Evolutionary conservation across 2,329 filamentous ascomycete species (phyloP), one percentile per base, ranked within the genome.

Genomic region (Venturia carpophila): DNA sequence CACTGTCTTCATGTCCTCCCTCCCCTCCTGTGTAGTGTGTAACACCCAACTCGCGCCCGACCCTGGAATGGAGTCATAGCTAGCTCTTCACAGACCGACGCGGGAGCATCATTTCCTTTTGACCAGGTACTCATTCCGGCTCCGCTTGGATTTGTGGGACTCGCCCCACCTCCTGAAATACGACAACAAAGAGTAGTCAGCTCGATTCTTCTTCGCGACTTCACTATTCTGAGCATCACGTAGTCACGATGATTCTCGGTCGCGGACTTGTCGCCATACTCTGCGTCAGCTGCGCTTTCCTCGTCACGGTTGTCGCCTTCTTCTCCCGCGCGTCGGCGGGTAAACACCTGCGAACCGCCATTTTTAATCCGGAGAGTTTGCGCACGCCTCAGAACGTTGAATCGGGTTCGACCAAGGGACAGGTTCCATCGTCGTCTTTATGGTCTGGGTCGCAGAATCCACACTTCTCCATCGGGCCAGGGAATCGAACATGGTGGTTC

Each of bases 401-500:
- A 61, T 37, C 58, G 19, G 19, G 0, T 21, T 42, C 24, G 5
- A 10, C 41, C n/a, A 21, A 30, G 19, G 42, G 15, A 10, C 34
- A 42, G 24, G 21, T 27, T 15, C 34, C 43, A 43, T 47, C 37
- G 27, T 34, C 39, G 37, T 37, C 60, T 39, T 42, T 39, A 9
- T 62, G 21, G 39, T 19, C 60, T 15, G 60, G 60, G 1, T 43
- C 43, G 60, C 24, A 41, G 24, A 43, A 19, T 37, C 39, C 39
- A 9, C 60, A 43, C 60, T 47, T 30, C 37, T 62, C 39, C 27
- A 43, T 27, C 17, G 39, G n/a, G 19, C 27, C 39, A 2, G 52
- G 19, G 5, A 37, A 58, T n/a, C 6, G 17, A 24, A 39, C 62
- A 9, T 65, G 64, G 64, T 24, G 37, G 42, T 66, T 66, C 41